Evolutionary conservation across 805 yeast species (phyloP), one percentile per base, ranked within the genome.

Genomic region (Candida piceae): DNA sequence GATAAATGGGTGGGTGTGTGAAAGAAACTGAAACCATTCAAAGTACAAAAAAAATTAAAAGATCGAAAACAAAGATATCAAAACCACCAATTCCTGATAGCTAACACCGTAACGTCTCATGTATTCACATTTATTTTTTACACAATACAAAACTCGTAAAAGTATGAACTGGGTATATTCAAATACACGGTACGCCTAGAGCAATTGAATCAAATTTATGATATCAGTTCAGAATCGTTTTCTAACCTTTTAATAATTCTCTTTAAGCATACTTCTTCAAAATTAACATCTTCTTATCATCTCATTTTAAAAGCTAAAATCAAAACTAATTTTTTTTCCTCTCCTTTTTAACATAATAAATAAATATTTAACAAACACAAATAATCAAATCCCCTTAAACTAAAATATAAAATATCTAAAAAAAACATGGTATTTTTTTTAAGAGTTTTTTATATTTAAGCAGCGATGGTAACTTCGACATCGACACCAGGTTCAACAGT

Each of bases 401-500:
- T 19, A 33, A 25, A 16, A 34, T 19, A 12, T 28, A 28, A 19
- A 24, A 25, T 21, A 24, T 17, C 5, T 22, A 23, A 27, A 7
- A 25, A 16, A 16, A 16, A n/a, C n/a, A n/a, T n/a, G n/a, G n/a
- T n/a, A n/a, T n/a, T n/a, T n/a, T n/a, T n/a, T n/a, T n/a, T n/a
- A n/a, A n/a, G n/a, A 22, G 16, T 17, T 16, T 22, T 20, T 16
- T 31, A 32, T 52, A 60, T 60, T 78, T 79, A 80, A 67, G 84
- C 84, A 66, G 93, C 89, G 66, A 84, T 80, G 69, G 90, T 82
- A 63, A 84, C 93, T 74, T 84, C 93, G 59, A 90, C 93, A 79
- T 89, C 95, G 65, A 90, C 97, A 84, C 97, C 97, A 63, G 97
- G 96, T 78, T 88, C 96, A 69, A 90, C 83, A 76, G 95, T 86